Evolutionary conservation across 192 early-diverging fungal species (phyloP).

Genomic region (Oehlia diaphana): DNA sequence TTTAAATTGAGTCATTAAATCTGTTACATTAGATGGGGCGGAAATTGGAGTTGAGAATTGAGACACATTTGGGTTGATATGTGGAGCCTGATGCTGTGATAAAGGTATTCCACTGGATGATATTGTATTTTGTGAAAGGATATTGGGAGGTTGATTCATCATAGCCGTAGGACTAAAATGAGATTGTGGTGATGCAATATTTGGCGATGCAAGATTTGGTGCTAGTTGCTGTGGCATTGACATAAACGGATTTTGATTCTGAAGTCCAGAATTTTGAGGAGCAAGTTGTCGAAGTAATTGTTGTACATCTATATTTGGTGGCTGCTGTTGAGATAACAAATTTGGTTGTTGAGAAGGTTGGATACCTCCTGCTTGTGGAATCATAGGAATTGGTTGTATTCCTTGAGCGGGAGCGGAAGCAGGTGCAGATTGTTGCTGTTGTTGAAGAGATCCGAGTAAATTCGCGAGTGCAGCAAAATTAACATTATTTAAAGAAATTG

Average conservation of each 20-base stretch:
- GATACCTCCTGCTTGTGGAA: background rate
- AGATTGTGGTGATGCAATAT: slow-evolving; percentile 19
- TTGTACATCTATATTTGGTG: slow-evolving; percentile 32
- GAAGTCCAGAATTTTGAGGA: slow-evolving; percentile 19
- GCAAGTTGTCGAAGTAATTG: slow-evolving; percentile 31
- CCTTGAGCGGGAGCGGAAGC: background rate
- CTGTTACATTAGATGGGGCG: slow-evolving; percentile 22
- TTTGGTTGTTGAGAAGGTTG: slow-evolving; percentile 23
- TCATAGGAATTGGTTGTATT: slow-evolving; percentile 19
- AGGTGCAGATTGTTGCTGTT: background rate
- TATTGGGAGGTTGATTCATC: slow-evolving; percentile 18
- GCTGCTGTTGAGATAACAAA: slow-evolving; percentile 29
- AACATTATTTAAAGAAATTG: slow-evolving; percentile 29
- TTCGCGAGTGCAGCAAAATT: slow-evolving; percentile 33
- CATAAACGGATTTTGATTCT: slow-evolving; percentile 26
- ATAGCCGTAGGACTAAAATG: slow-evolving; percentile 8
- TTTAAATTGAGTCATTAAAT: slow-evolving; percentile 32
- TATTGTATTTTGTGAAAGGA: background rate
- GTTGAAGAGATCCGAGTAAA: slow-evolving; percentile 23
- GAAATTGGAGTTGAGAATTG: slow-evolving; percentile 17
- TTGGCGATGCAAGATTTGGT: slow-evolving; percentile 22
- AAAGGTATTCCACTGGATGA: background rate
- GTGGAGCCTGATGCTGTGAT: slow-evolving; percentile 27
- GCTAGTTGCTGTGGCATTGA: background rate
- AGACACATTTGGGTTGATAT: slow-evolving; percentile 13